Base-by-base conservation (phyloP, 768 basidiomycete genomes). In the Leccinum fibrillosum region DNA sequence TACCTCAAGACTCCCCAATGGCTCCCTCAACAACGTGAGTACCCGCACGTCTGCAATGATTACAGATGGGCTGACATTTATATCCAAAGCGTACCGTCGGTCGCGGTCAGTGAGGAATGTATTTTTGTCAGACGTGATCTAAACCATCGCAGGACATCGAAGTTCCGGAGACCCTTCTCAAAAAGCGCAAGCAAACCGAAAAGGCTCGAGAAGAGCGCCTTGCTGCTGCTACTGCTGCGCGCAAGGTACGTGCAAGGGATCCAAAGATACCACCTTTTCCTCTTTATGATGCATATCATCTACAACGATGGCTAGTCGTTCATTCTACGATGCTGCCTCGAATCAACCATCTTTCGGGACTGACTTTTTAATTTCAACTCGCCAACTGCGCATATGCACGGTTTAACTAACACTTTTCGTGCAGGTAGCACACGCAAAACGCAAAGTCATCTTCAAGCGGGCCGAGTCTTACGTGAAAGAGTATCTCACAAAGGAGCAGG, bases 101-200 rank as follows among this genome's bases (percentile, higher is more conserved):
- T 77, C 70, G 69, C 79, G 77, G 79, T 81, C 50, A 62, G 79
- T 74, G 49, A 25, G 45, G 52, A 56, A 15, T 6, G 17, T 32
- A 44, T 49, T 6, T n/a, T 54, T 50, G 23, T 57, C 49, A 15
- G 17, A 55, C 52, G 25, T 58, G 55, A 50, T 56, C 47, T 74
- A 35, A 70, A 0, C 44, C 21, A 26, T 52, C 60, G 61, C 68
- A 93, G 91, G 85, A 87, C 72, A 87, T 97, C 75, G 90, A 95
- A 86, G 95, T 96, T 79, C 95, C 95, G 76, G 95, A 97, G 88
- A 98, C 95, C 73, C 88, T 98, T 82, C 92, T 98, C 82, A 98
- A 97, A 86, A 98, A 96, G 83, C 88, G 95, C 80, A 94, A 95
- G 81, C 90, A 94, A 80, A 95, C 88, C 72, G 93, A 96, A 82